Conservation (phyloP, 352 stramenopile genomes). For the Saprolegnia diclina region DNA sequence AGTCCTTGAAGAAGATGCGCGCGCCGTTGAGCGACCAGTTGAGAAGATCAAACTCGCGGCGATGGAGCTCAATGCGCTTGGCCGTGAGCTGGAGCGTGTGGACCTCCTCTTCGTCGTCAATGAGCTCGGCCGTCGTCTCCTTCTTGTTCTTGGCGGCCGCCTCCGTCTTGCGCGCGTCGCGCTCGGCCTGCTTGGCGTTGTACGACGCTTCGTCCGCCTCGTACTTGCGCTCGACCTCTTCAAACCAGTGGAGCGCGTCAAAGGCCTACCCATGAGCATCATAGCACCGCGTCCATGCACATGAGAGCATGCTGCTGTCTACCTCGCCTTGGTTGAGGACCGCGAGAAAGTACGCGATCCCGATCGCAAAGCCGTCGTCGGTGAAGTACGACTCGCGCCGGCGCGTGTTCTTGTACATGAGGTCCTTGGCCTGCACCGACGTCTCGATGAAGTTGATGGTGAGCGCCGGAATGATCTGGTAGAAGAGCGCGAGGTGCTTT, state of each 20-base stretch:
- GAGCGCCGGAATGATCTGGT: conserved; percentile 80
- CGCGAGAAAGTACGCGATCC: conserved; percentile 89
- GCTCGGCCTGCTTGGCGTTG: conserved; percentile 76
- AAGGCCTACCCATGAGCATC: conserved; percentile 46
- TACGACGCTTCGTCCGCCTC: conserved; percentile 74
- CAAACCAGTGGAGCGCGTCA: conserved; percentile 88
- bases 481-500: conserved; percentile 91
- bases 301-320: conserved; percentile 15
- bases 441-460: conserved; percentile 89
- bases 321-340: conserved; percentile 86
- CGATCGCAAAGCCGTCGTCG: conserved; percentile 94
- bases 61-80: conserved; percentile 83
- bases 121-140: conserved; percentile 75
- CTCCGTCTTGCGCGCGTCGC: conserved; percentile 67
- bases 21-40: conserved; percentile 88
- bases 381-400: conserved; percentile 93
- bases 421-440: conserved; percentile 87
- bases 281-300: background rate
- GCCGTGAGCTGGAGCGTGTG: conserved; percentile 81
- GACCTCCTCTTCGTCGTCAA: conserved; percentile 82
- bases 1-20: conserved; percentile 91
- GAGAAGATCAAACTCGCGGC: conserved; percentile 84
- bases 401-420: conserved; percentile 94
- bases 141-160: conserved; percentile 74
- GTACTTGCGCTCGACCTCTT: conserved; percentile 85